Evolutionary conservation across 352 stramenopile genomes (phyloP).

Genomic region (Globisporangium paroecandrum): DNA sequence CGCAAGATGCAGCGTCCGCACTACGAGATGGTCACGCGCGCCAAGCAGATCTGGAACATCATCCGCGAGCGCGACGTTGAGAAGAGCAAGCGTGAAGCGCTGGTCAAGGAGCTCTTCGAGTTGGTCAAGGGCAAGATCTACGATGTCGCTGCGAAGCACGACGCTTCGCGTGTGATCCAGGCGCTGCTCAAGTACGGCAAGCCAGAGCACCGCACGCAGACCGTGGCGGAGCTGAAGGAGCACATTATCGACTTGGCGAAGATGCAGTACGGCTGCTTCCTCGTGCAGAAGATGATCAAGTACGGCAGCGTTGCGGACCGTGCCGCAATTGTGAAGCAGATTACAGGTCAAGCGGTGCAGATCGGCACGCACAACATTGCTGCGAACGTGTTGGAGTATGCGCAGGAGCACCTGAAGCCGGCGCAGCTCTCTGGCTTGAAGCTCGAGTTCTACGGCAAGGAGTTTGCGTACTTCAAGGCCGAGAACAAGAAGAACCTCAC

Average conservation of each 20-base stretch:
- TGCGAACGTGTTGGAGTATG: conserved; percentile 91
- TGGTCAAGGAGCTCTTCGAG: conserved; percentile 89
- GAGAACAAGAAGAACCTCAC: conserved; percentile 82
- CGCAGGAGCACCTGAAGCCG: conserved; percentile 83
- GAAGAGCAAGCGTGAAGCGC: conserved; percentile 74
- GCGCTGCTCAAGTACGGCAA: conserved; percentile 93
- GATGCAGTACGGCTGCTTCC: conserved; percentile 96
- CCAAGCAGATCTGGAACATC: conserved; percentile 96
- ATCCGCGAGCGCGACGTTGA: conserved; percentile 86
- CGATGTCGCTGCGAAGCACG: conserved; percentile 94
- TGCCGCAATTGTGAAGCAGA: conserved; percentile 81
- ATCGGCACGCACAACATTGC: conserved; percentile 94
- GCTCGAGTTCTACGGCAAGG: conserved; percentile 88
- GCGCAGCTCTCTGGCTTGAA: conserved; percentile 83
- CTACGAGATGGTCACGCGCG: conserved; percentile 90
- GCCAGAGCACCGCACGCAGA: conserved; percentile 79
- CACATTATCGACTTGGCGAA: conserved; percentile 93
- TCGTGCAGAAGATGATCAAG: conserved; percentile 97
- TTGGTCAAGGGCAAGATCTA: conserved; percentile 94
- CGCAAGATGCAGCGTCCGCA: conserved; percentile 93
- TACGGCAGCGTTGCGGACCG: conserved; percentile 88
- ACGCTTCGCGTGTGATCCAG: conserved; percentile 95
- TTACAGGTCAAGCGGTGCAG: conserved; percentile 92
- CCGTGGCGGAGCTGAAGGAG: conserved; percentile 90
- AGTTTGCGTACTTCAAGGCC: conserved; percentile 85